Evolutionary conservation across 2,329 filamentous ascomycete genomes (phyloP), one percentile per base, ranked within the genome.

Genomic region (Aureobasidium sp.): DNA sequence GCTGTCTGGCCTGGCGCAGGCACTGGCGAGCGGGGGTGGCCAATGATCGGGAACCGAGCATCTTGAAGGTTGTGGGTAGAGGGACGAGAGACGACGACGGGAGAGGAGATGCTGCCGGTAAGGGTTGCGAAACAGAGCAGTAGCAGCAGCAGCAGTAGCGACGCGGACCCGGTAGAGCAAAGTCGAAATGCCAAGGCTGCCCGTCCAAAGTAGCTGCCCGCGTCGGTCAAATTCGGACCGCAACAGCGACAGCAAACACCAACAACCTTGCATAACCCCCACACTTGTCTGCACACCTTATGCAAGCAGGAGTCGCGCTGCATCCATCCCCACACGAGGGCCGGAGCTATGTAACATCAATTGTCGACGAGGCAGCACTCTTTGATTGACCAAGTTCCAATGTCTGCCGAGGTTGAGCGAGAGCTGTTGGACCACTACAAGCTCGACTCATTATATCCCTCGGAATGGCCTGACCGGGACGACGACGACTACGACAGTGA

Each of bases 401-500:
- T 84, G 87, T 68, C 70, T 39, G 82, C 85, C 66, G 89, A 94
- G 71, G 84, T 87, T 69, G 88, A 94, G 71, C 81, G 87, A 65
- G 86, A 84, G 50, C 84, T 97, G 61, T 85, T 94, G 69, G 92
- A 92, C 69, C 92, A 96, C 77, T 97, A 97, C 78, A 89, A 92
- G 74, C 83, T 97, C 53, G 82, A 87, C 46, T 89, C 82, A 15
- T 81, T 89, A 24, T 92, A 86, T 73, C 93, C 93, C 2, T 83
- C 84, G 39, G 86, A 90, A 80, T 97, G 93, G 93, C 93, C 93
- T 0, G 80, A 85, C 53, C 89, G 95, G 69, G 87, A 91, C 67
- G 83, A 87, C 62, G 89, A 94, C 70, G 87, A 91, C 73, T 87
- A 93, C 67, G 83, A 87, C 62, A 85, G 84, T 70, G 86, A 88